phyloP scores from a whole-genome alignment of 2,329 filamentous ascomycete genomes.

The Aspergillus costaricaensis region DNA sequence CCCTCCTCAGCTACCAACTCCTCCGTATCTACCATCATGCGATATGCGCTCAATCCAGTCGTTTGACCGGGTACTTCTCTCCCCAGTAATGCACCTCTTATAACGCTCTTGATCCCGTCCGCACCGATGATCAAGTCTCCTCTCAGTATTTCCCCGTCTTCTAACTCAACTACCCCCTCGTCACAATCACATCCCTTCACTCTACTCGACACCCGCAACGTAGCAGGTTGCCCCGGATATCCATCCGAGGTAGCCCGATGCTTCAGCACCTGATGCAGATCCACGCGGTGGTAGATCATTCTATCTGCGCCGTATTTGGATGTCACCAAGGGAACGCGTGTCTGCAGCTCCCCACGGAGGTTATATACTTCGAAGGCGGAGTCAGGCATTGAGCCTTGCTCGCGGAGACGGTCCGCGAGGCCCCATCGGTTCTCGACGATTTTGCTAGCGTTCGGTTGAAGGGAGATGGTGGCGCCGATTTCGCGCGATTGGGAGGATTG shows the following conservation, averaged over 20 bases:
- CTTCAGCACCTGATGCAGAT: conserved; percentile 28
- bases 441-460: conserved; percentile 41
- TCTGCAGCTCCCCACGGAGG: conserved; percentile 23
- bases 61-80: not conserved
- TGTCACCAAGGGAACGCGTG: conserved; percentile 19
- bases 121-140: conserved; percentile 33
- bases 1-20: conserved; percentile 9
- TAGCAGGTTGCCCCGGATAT: not conserved
- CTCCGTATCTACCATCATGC: not conserved
- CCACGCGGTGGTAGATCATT: conserved; percentile 25
- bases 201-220: not conserved
- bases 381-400: conserved; percentile 18
- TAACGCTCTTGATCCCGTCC: conserved; percentile 28
- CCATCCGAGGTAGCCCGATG: not conserved
- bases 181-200: conserved; percentile 1
- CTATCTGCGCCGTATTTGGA: conserved; percentile 25
- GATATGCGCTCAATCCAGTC: not conserved
- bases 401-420: not conserved
- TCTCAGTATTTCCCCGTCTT: conserved; percentile 16
- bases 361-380: conserved; percentile 29
- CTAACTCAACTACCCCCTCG: conserved; percentile 10
- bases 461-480: conserved; percentile 53
- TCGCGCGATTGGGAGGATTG: conserved; percentile 34
- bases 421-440: conserved; percentile 9
- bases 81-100: conserved; percentile 3